Base-by-base conservation (phyloP, 768 basidiomycete genomes). In the Dacryopinax primogenitus region DNA sequence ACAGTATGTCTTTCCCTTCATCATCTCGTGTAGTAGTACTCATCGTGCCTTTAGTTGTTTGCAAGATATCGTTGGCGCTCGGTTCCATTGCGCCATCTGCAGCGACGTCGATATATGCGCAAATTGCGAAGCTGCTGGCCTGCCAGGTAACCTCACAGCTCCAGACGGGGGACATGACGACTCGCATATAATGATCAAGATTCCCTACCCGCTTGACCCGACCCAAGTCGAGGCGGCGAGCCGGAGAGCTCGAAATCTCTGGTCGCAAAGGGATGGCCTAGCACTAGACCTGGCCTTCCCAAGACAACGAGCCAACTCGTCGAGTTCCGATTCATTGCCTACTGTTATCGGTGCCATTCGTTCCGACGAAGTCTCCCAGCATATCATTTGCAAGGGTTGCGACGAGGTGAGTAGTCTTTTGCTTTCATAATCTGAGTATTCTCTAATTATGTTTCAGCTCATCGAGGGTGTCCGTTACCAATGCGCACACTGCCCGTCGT, bases 121-220 rank as follows among this genome's bases (percentile, higher is more conserved):
- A 18, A 89, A 90, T 68, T 92, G 90, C 72, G 90, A 92, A 73
- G 86, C 87, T 12, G 89, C 86, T 30, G 90, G 90, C 32, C 78
- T 92, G 34, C 90, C 90, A 1, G 90, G 89, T 4, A 90, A 89
- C 66, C 75, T 91, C 11, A 86, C 90, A 66, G 84, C 87, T 0
- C 78, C 82, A 0, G 87, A 90, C 39, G 86, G 84, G 3, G 90
- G 88, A 0, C 90, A 92, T 69, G 80, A 81, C 64, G 90, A 88
- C 16, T 87, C 88, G 1, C 93, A 97, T 71, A 92, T 95, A 68
- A 83, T 95, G 82, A 90, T 97, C 75, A 97, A 97, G 92, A 92
- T 97, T 58, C 93, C 93, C 0, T 84, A 87, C 68, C 91, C 92
- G 4, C 78, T 95, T 28, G 84, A 86, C 65, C 81, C 79, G 13